Evolutionary conservation across 108 stramenopile species (phyloP), one percentile per base, ranked within the genome.

Genomic region (Aureococcus anophagefferens): DNA sequence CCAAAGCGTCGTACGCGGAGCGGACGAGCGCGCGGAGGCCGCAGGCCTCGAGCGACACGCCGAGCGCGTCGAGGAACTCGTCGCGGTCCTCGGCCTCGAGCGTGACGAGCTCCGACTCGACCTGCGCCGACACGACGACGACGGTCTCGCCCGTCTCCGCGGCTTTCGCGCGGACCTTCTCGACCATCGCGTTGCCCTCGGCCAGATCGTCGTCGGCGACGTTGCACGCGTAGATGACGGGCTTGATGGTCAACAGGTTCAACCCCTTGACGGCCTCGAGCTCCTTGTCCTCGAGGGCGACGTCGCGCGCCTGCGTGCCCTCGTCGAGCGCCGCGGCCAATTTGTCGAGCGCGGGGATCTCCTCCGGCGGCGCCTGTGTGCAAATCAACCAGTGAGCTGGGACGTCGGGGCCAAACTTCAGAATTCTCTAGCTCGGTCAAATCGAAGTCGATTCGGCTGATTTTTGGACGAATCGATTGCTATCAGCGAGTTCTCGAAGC

Each of bases 171-270:
- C 76, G 67, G 18, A 98, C 80, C 65, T 68, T 79, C 13, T 89
- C 77, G 14, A 92, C 93, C 79, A 94, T 83, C 35, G 85, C 94
- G 74, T 97, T 98, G 32, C 96, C 94, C 7, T 63, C 74, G 4
- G 95, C 95, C 40, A 97, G 82, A 75, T 96, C 96, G 30, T 73
- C 68, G 77, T 99, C 98, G 32, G 94, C 96, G 33, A 98, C 97
- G 81, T 98, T 99, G 32, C 93, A 92, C 16, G 97, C 95, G 78
- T 96, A 97, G 65, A 99, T 96, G 83, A 93, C 93, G 65, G 85
- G 89, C 83, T 96, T 98, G 25, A 80, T 62, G 4, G 95, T 93
- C 51, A 98, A 77, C 68, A 98, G 84, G 29, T 92, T 91, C 16
- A 96, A 72, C 30, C 83, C 74, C 75, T 84, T 89, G 72, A 94